phyloP scores from a whole-genome alignment of 108 stramenopile genomes.

The Chaetoceros muelleri region DNA sequence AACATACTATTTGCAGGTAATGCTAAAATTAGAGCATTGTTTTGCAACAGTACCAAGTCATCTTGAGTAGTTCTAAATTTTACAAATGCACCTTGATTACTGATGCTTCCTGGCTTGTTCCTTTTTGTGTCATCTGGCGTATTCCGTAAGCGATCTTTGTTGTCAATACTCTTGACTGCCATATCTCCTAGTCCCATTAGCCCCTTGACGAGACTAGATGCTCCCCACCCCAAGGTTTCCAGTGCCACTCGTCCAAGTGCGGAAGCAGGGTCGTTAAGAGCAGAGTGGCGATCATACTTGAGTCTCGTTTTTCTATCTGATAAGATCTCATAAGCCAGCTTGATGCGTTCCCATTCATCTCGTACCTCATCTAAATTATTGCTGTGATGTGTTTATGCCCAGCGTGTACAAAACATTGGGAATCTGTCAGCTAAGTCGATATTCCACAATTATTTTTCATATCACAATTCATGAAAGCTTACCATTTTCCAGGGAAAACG shows the following conservation, averaged over 20 bases:
- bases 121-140: too few relatives aligned
- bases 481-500: conserved; percentile 63
- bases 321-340: conserved; percentile 62
- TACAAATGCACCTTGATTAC: too few relatives aligned
- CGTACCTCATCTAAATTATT: conserved; percentile 57
- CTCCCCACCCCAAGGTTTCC: conserved; percentile 29
- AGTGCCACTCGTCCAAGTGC: conserved; percentile 50
- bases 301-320: conserved; percentile 29
- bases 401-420: too few relatives aligned
- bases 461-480: conserved; percentile 10
- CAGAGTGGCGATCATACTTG: conserved; percentile 55
- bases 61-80: too few relatives aligned
- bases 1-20: too few relatives aligned
- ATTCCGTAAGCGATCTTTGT: too few relatives aligned
- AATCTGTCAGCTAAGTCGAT: too few relatives aligned
- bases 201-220: conserved; percentile 33
- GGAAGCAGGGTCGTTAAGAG: conserved; percentile 46
- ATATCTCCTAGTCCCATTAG: conserved; percentile 16
- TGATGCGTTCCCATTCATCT: conserved; percentile 71
- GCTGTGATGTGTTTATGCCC: conserved; percentile 10
- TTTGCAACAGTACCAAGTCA: too few relatives aligned
- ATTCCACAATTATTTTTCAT: too few relatives aligned
- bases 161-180: background rate
- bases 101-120: too few relatives aligned
- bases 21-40: too few relatives aligned